Evolutionary conservation across 108 stramenopile genomes (phyloP), one percentile per base, ranked within the genome.

Genomic region (Aurantiochytrium sp.): DNA sequence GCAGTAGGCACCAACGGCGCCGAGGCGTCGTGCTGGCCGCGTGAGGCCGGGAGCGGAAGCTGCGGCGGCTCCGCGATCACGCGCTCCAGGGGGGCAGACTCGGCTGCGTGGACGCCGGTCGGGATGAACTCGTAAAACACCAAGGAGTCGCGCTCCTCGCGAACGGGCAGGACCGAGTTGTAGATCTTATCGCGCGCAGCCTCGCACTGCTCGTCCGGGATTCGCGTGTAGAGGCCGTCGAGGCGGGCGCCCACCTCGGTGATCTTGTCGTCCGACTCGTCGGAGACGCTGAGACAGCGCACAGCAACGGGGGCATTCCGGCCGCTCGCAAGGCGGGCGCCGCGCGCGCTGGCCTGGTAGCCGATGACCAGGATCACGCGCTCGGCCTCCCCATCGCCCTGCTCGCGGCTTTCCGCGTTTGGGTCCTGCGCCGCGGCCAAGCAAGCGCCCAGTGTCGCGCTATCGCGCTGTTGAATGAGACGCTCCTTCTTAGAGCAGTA

Each of bases 401-500:
- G 69, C 8, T 81, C 69, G 24, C 69, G 69, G 8, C 17, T 81
- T 22, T 81, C 69, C 48, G 24, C 24, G 37, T 81, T 6, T 2
- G 69, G 69, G 37, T 81, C 69, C 24, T n/a, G 69, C n/a, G 69
- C 69, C 0, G 69, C 69, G 24, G 45, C 24, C 69, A 81, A 48
- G 24, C 69, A 81, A 5, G 69, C 21, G 69, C 69, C 24, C 69
- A 81, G n/a, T 12, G 45, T 48, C 12, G 69, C 48, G 48, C 17
- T 22, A 22, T 81, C 69, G 45, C 37, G 69, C 19, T 22, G 45
- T 6, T 81, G 17, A 6, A 81, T 81, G 42, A 81, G 69, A 81
- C 69, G 69, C 69, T 81, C 17, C 69, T 81, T 81, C 69, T 81
- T 81, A 22, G 69, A 81, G 37, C 69, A 81, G 2, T 81, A 81